A percentile compares a stretch with the other conserved stretches of the same genome.
Conservation (phyloP, 164 flowering plant species). For the Piper longum region DNA sequence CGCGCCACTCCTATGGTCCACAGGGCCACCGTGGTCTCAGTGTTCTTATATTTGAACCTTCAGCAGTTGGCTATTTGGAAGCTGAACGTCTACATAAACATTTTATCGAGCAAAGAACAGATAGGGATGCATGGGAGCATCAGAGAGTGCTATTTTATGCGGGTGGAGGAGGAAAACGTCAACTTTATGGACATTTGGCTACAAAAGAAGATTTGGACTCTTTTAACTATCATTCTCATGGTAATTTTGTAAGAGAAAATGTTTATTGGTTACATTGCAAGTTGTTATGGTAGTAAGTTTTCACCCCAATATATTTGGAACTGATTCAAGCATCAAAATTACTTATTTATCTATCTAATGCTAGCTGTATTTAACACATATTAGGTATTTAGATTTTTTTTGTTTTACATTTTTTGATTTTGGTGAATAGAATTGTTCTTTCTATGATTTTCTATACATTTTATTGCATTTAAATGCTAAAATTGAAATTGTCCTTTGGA, state of each 20-base stretch:
- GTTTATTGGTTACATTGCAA: neutral
- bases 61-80: conserved; percentile 62
- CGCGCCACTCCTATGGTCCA: conserved; percentile 90
- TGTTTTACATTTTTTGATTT: too few relatives aligned
- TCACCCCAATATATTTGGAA: neutral
- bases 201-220: conserved; percentile 45
- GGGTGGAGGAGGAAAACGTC: conserved; percentile 91
- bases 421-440: neutral
- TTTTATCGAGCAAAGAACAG: conserved; percentile 43
- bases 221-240: conserved; percentile 70
- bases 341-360: neutral
- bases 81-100: conserved; percentile 85
- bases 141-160: conserved; percentile 26
- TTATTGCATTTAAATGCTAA: neutral
- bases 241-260: conserved; percentile 15
- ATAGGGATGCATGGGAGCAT: conserved; percentile 64
- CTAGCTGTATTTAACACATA: neutral
- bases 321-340: neutral
- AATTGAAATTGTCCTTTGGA: neutral
- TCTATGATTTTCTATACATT: neutral
- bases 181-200: conserved; percentile 77
- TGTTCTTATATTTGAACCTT: conserved; percentile 63
- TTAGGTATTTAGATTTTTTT: neutral
- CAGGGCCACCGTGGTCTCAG: conserved; percentile 94
- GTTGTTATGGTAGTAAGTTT: neutral